Conservation (phyloP, 495 filamentous ascomycete genomes). For the Aspergillus nanangensis region DNA sequence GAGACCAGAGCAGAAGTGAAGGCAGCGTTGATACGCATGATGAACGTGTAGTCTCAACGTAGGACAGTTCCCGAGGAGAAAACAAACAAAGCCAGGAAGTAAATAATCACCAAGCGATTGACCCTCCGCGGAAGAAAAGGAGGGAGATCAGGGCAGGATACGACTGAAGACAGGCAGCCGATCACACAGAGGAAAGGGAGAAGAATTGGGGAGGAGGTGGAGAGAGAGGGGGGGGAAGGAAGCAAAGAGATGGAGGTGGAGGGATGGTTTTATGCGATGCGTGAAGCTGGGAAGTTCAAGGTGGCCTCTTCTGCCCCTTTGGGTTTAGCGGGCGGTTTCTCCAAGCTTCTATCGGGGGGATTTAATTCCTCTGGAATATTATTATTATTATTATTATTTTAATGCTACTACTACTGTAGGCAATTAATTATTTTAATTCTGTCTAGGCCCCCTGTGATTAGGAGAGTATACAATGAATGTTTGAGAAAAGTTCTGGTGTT, state of each 20-base stretch:
- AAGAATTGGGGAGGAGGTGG: constrained; percentile 3
- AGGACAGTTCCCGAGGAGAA: constrained; percentile 15
- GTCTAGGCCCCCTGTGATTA: too few relatives aligned
- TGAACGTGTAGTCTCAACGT: too few relatives aligned
- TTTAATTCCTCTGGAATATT: not conserved
- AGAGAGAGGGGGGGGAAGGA: too few relatives aligned
- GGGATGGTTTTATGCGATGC: constrained; percentile 27
- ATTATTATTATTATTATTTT: constrained; percentile 1
- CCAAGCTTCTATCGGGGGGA: constrained; percentile 15
- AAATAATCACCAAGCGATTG: constrained; percentile 23
- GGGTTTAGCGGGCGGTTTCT: constrained; percentile 27
- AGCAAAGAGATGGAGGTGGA: too few relatives aligned
- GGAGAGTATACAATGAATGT: too few relatives aligned
- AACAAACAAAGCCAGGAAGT: constrained; percentile 17
- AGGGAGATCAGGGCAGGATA: constrained; percentile 24
- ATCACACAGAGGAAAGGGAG: constrained; percentile 9
- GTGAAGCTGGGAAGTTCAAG: constrained; percentile 36
- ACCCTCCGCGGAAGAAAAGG: constrained; percentile 26
- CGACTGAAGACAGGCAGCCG: not conserved
- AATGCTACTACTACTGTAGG: too few relatives aligned
- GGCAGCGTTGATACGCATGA: constrained; percentile 74
- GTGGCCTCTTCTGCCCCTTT: constrained; percentile 40
- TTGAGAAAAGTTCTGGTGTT: too few relatives aligned
- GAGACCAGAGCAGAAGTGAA: constrained; percentile 60
- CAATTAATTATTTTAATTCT: too few relatives aligned